phyloP scores from a whole-genome alignment of 257 asterid species.

The Osmanthus fragrans region DNA sequence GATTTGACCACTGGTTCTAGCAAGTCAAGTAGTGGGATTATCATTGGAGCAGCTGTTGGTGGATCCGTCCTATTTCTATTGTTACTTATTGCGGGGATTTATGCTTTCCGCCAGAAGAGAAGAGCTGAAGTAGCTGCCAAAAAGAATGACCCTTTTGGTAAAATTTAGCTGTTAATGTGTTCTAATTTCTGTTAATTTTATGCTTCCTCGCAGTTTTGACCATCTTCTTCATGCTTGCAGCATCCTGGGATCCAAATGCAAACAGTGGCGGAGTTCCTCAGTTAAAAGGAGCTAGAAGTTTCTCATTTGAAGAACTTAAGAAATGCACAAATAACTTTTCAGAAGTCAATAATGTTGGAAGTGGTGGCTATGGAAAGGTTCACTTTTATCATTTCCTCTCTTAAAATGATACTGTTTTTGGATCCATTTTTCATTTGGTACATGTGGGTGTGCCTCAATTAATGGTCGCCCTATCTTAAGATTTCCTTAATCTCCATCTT shows the following conservation, averaged over 20 bases:
- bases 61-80: conserved; percentile 53
- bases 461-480: neutral
- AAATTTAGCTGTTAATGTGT: conserved; percentile 10
- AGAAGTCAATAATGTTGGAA: conserved; percentile 57
- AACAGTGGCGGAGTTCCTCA: conserved; percentile 82
- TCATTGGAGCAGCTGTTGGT: conserved; percentile 77
- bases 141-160: conserved; percentile 85
- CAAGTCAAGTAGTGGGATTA: conserved; percentile 36
- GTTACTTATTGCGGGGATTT: conserved; percentile 60
- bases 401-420: neutral
- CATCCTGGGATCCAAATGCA: conserved; percentile 64
- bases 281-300: conserved; percentile 66
- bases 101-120: conserved; percentile 72
- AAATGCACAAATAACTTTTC: conserved; percentile 76
- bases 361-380: conserved; percentile 97
- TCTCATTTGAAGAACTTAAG: conserved; percentile 77
- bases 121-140: conserved; percentile 66
- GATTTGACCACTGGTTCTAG: conserved; percentile 31
- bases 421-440: neutral
- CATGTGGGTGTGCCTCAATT: neutral
- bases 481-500: neutral
- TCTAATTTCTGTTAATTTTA: neutral
- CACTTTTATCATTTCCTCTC: conserved; percentile 1
- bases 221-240: conserved; percentile 42
- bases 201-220: conserved; percentile 8